Evolutionary conservation across 441 rosid genomes (phyloP), one percentile per base, ranked within the genome.

Genomic region (Breynia disticha): DNA sequence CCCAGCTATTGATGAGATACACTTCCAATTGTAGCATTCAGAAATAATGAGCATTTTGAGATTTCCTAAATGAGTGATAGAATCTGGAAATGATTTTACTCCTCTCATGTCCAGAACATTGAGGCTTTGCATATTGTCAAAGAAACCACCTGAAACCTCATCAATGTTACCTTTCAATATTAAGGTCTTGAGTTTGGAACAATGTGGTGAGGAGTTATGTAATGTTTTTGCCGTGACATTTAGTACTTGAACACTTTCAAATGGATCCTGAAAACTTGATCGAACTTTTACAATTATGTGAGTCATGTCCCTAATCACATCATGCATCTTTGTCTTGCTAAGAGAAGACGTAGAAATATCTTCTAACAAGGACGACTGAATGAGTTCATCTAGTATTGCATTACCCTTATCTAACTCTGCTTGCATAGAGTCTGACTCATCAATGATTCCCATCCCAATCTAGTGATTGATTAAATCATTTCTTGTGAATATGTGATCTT

Each of bases 281-380:
- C 67, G 64, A 0, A 67, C 59, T 57, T 57, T 57, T 11, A 57
- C 60, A 57, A 60, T 49, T 0, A 35, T n/a, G 21, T 51, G 19
- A 3, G 71, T 61, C 55, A 70, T 63, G 0, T 49, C 73, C 50
- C 70, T 63, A 0, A 57, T 4, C 15, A 63, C 17, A 42, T 67
- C 69, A 48, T 57, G 66, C 72, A 72, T 60, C 52, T 48, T 64
- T 3, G 59, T 67, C 12, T 17, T 0, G 0, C 1, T 10, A 4
- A 13, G 1, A 1, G 16, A 1, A 4, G 0, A 5, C 9, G 12
- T 1, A 9, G 8, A 1, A 3, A 13, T 0, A 19, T 16, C 13
- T 38, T 66, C 61, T 15, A 66, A 11, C 50, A 66, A 55, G 32
- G 56, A 66, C 11, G 32, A 19, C 0, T 16, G 37, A 35, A 2